phyloP scores from a whole-genome alignment of 331 rosid species.

The Quercus phellos region DNA sequence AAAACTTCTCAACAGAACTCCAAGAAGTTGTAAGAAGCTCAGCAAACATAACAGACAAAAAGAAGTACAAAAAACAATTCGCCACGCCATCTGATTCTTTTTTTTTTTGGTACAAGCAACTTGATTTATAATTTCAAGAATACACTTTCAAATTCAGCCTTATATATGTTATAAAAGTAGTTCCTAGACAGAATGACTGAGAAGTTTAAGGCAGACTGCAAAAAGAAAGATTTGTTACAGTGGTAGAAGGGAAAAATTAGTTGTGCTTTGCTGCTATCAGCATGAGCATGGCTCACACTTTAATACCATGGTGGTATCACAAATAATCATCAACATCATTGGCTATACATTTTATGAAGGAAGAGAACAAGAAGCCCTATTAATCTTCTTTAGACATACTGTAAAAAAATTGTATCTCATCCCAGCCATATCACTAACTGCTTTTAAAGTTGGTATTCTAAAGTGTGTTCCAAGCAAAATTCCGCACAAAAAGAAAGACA shows the following conservation, averaged over 20 bases:
- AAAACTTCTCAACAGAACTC: too few relatives aligned
- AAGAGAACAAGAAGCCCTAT: not conserved
- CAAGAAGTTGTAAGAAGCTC: not conserved
- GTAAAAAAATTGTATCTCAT: not conserved
- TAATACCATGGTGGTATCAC: not conserved
- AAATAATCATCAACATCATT: not conserved
- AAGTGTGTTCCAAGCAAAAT: not conserved
- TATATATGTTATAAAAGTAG: not conserved
- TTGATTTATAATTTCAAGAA: not conserved
- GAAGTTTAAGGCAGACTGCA: not conserved
- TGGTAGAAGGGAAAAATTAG: not conserved
- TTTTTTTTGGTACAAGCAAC: too few relatives aligned
- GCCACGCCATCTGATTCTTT: not conserved
- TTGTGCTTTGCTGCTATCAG: not conserved
- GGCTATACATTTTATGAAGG: not conserved
- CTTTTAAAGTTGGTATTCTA: not conserved
- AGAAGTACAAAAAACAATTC: not conserved
- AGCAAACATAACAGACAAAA: not conserved
- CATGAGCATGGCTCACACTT: not conserved
- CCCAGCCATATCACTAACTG: not conserved
- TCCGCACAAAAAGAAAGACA: not conserved
- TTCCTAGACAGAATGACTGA: not conserved
- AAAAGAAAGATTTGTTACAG: not conserved
- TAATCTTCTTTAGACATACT: not conserved
- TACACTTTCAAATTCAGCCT: too few relatives aligned